These are phyloP conservation scores for Argentina anserina DNA, from an alignment of 306 rosid species.

Conservation along the genomic window DNA sequence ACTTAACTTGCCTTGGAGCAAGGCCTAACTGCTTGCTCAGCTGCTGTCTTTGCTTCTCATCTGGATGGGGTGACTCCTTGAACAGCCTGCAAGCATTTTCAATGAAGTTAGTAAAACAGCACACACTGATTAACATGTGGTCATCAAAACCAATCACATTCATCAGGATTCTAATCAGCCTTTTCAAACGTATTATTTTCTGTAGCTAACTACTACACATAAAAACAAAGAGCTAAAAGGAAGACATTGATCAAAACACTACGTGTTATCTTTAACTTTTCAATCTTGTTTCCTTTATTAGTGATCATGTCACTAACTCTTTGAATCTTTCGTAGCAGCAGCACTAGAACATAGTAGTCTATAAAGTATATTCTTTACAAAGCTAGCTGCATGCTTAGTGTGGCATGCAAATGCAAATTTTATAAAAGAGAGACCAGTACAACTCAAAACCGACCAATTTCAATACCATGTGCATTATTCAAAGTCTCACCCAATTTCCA, in stretches of 20 bases:
- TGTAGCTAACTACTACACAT: not conserved
- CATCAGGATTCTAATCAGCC: not conserved
- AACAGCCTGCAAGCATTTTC: constrained; percentile 55
- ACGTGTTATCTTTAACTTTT: constrained; percentile 22
- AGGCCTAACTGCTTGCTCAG: constrained; percentile 92
- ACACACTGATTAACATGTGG: not conserved
- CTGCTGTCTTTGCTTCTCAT: constrained; percentile 96
- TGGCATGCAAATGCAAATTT: constrained; percentile 17
- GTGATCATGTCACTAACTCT: constrained; percentile 19
- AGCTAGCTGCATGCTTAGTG: constrained; percentile 22
- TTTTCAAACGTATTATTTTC: not conserved
- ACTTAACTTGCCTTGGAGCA: constrained; percentile 93
- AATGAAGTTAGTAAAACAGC: not conserved
- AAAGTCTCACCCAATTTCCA: not conserved
- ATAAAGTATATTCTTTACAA: not conserved
- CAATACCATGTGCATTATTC: constrained; percentile 12
- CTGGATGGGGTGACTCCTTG: constrained; percentile 97
- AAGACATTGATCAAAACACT: constrained; percentile 14
- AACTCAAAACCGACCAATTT: constrained; percentile 7
- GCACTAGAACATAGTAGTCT: constrained; percentile 22
- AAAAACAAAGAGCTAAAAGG: constrained; percentile 29
- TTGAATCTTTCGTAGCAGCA: constrained; percentile 10
- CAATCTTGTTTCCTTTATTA: constrained; percentile 15
- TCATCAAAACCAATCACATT: not conserved
- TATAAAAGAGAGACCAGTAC: not conserved